Conservation (phyloP, 768 basidiomycete genomes). For the Panellus pusillus region DNA sequence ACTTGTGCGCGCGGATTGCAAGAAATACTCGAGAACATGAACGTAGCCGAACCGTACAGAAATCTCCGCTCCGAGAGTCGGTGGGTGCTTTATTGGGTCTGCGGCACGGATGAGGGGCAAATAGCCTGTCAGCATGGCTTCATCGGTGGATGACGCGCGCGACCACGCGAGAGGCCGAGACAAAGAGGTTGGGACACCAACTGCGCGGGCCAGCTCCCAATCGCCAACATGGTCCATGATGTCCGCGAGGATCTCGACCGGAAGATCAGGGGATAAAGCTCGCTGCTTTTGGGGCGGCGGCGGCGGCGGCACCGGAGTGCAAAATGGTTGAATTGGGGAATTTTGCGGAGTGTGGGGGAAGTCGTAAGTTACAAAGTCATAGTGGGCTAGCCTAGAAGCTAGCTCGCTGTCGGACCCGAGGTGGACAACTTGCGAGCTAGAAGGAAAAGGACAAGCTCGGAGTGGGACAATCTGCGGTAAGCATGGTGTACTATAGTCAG, state of each 20-base stretch:
- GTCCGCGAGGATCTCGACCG: conserved; percentile 72
- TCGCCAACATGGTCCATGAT: conserved; percentile 79
- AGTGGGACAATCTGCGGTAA: conserved; percentile 64
- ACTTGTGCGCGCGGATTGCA: conserved; percentile 36
- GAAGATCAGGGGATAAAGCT: conserved; percentile 57
- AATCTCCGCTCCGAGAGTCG: conserved; percentile 68
- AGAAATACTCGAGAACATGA: conserved; percentile 71
- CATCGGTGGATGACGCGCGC: conserved; percentile 66
- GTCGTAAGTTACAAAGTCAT: conserved; percentile 74
- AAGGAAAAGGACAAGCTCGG: conserved; percentile 75
- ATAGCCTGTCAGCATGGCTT: conserved; percentile 68
- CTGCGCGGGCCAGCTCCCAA: conserved; percentile 81
- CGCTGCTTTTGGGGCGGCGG: conserved; percentile 31
- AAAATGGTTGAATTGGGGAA: conserved; percentile 30
- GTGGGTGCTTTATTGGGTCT: conserved; percentile 53
- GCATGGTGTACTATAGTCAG: conserved; percentile 60
- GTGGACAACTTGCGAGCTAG: conserved; percentile 70
- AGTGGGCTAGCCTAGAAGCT: conserved; percentile 68
- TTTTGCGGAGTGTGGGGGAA: conserved; percentile 37
- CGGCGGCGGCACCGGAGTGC: conserved; percentile 23
- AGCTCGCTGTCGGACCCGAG: conserved; percentile 59
- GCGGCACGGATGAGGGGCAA: conserved; percentile 60
- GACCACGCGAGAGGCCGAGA: conserved; percentile 69
- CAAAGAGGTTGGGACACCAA: conserved; percentile 71
- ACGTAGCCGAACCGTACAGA: conserved; percentile 76